Evolutionary conservation across 345 rosid species (phyloP).

Genomic region (Jatropha curcas): DNA sequence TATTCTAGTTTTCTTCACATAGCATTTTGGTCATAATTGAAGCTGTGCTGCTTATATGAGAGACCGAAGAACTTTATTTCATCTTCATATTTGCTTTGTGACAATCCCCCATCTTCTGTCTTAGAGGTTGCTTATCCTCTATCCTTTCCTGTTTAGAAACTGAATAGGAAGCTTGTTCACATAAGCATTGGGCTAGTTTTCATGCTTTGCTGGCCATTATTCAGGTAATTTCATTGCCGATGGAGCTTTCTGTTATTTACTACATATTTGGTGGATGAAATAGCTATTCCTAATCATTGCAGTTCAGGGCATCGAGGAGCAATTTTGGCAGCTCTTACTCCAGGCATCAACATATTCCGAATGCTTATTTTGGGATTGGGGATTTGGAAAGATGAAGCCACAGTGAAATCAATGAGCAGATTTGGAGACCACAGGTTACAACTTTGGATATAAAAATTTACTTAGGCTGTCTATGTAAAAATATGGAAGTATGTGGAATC

Average conservation of each 20-base stretch:
- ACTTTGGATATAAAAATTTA: constrained; percentile 2
- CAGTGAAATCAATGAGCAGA: constrained; percentile 95
- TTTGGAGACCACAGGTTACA: constrained; percentile 77
- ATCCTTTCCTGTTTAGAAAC: constrained; percentile 44
- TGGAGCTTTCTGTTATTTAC: constrained; percentile 8
- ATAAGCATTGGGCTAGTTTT: constrained; percentile 75
- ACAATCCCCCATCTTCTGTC: background rate
- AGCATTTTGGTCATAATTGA: background rate
- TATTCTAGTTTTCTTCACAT: background rate
- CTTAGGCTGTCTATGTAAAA: background rate
- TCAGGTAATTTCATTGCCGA: constrained; percentile 52
- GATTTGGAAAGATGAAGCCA: constrained; percentile 76
- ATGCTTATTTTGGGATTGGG: constrained; percentile 83
- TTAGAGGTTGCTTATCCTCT: constrained; percentile 10
- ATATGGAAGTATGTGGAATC: background rate
- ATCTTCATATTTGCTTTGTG: background rate
- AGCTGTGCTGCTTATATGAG: background rate
- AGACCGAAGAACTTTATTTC: background rate
- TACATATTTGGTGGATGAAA: constrained; percentile 13
- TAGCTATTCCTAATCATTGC: constrained; percentile 28
- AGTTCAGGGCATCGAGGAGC: constrained; percentile 85
- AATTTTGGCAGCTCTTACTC: constrained; percentile 60
- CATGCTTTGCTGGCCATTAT: constrained; percentile 89
- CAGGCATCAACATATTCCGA: constrained; percentile 67
- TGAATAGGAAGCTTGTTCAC: constrained; percentile 89